These are phyloP conservation scores for Mycena haematopus DNA, from an alignment of 768 basidiomycete species.

Conservation along the genomic window DNA sequence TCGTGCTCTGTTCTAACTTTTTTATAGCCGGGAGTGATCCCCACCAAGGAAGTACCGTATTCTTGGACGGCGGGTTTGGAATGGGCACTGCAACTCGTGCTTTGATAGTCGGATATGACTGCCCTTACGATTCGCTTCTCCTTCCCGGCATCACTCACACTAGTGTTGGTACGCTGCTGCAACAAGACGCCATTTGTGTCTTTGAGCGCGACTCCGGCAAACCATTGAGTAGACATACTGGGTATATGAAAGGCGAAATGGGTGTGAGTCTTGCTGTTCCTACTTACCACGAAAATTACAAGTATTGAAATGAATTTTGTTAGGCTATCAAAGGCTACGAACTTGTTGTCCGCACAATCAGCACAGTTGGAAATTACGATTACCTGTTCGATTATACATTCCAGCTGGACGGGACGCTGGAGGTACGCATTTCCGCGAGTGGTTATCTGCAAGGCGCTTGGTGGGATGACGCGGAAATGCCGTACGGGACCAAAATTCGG, in stretches of 20 bases:
- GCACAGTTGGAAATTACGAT: slow-evolving; percentile 68
- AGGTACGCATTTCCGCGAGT: slow-evolving; percentile 71
- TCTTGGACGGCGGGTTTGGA: slow-evolving; percentile 69
- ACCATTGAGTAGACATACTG: slow-evolving; percentile 64
- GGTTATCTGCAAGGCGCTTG: slow-evolving; percentile 73
- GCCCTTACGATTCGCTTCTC: slow-evolving; percentile 64
- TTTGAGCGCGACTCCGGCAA: slow-evolving; percentile 67
- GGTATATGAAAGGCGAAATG: slow-evolving; percentile 59
- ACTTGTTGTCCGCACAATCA: slow-evolving; percentile 60
- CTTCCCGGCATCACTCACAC: slow-evolving; percentile 64
- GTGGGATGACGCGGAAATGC: slow-evolving; percentile 55
- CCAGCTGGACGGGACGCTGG: slow-evolving; percentile 69
- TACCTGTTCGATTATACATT: slow-evolving; percentile 69
- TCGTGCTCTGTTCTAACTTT: neutral
- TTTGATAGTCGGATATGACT: slow-evolving; percentile 71
- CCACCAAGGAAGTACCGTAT: slow-evolving; percentile 63
- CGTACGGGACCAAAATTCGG: slow-evolving; percentile 62
- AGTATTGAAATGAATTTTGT: neutral
- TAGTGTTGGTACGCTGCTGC: slow-evolving; percentile 48
- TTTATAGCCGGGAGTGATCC: slow-evolving; percentile 61
- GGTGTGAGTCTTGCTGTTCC: slow-evolving; percentile 35
- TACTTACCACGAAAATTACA: neutral
- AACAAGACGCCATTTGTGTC: slow-evolving; percentile 65
- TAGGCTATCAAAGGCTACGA: slow-evolving; percentile 63
- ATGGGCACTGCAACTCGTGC: slow-evolving; percentile 65